phyloP scores from a whole-genome alignment of 306 rosid genomes.

The Glycine tomentella region DNA sequence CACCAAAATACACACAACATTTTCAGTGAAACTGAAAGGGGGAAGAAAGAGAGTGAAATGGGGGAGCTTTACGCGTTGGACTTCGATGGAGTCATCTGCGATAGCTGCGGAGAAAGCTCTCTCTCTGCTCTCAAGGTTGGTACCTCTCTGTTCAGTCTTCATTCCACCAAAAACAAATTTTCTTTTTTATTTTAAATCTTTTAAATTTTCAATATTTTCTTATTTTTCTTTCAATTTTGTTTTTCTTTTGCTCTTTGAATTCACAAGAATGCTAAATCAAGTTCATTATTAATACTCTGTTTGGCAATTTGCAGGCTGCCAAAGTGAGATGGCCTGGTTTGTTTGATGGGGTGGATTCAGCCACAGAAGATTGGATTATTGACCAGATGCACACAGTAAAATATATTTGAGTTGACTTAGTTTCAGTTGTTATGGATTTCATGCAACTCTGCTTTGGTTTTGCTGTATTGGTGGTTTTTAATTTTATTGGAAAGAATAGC shows the following conservation, averaged over 20 bases:
- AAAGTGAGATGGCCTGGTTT: constrained; percentile 80
- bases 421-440: constrained; percentile 33
- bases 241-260: background rate
- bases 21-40: constrained; percentile 31
- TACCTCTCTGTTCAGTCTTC: constrained; percentile 22
- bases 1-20: constrained; percentile 6
- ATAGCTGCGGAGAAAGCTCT: constrained; percentile 96
- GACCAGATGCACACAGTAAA: constrained; percentile 77
- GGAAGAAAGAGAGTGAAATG: constrained; percentile 52
- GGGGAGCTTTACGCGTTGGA: constrained; percentile 90
- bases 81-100: constrained; percentile 92
- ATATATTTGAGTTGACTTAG: constrained; percentile 32
- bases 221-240: background rate
- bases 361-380: constrained; percentile 75
- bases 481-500: constrained; percentile 22
- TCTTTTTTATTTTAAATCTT: background rate
- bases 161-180: constrained; percentile 1
- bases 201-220: background rate
- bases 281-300: constrained; percentile 34
- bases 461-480: background rate
- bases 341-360: constrained; percentile 70
- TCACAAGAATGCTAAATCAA: background rate
- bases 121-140: constrained; percentile 92
- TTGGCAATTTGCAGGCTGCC: constrained; percentile 71
- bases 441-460: constrained; percentile 1